Evolutionary conservation across 116 monocot species (phyloP), one percentile per base, ranked within the genome.

Genomic region (Dioscorea cayenensis): DNA sequence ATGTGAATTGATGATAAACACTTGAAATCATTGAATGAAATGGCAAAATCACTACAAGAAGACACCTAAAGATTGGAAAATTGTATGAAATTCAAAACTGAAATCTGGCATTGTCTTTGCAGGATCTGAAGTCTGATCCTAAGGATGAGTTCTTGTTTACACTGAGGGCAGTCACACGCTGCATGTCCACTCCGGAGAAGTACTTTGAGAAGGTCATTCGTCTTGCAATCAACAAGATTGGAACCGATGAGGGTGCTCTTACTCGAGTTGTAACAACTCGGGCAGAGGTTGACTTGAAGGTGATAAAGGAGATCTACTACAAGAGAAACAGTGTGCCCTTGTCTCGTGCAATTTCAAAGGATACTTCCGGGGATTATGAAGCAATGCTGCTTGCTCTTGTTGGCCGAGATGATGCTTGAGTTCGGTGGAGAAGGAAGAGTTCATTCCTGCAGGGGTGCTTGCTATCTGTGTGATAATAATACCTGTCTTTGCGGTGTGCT

Each of bases 101-200:
- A 23, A 20, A 11, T 27, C 1, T 17, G n/a, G 14, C 22, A 23
- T 60, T 66, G 25, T 14, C 23, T 71, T 52, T 14, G 67, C 69
- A 86, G 86, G 86, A 90, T 70, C 60, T 90, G 75, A 86, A 90
- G 49, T 22, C 75, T 19, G 86, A 90, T 65, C 86, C 90, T 4
- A 82, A 90, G 77, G 84, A 90, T 55, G 86, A 90, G 25, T 90
- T 77, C 77, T 86, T 90, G 14, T 32, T 76, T 14, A 69, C 81
- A 49, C 63, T 83, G 62, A 83, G 89, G 67, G 78, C 86, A 35
- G 55, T 81, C 71, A 63, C 79, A 3, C 76, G 68, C 4, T 78
- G 76, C 66, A 65, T 86, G 38, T 71, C 62, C 13, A 79, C 64
- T 63, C 81, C 84, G 17, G 79, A 86, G 21, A 81, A 73, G 60